These are phyloP conservation scores for Populus nigra DNA, from an alignment of 345 rosid species.

Conservation along the genomic window DNA sequence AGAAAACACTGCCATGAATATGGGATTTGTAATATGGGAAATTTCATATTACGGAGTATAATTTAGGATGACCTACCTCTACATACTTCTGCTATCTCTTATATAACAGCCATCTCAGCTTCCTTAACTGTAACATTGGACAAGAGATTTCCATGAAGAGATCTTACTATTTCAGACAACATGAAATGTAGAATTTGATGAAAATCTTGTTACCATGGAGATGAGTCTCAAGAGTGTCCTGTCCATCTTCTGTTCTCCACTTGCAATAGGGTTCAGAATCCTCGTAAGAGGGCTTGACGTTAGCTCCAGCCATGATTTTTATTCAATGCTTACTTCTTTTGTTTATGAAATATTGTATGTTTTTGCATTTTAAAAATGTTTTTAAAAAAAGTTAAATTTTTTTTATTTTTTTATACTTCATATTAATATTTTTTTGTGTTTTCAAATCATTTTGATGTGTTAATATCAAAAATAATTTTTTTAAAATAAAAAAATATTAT, in stretches of 20 bases:
- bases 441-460: too few species aligned
- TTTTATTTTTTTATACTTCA: too few species aligned
- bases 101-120: neutral
- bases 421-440: too few species aligned
- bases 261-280: conserved; percentile 55
- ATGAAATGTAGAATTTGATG: neutral
- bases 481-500: too few species aligned
- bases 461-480: too few species aligned
- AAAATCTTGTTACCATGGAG: conserved; percentile 34
- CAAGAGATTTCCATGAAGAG: neutral
- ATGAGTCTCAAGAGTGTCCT: conserved; percentile 42
- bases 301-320: conserved; percentile 5
- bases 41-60: neutral
- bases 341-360: neutral
- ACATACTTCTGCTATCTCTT: neutral
- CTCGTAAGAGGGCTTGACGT: conserved; percentile 19
- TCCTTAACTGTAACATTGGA: neutral
- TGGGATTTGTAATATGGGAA: neutral
- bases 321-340: neutral
- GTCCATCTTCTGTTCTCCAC: conserved; percentile 32
- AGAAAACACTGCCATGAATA: neutral
- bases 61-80: neutral
- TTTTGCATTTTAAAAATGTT: too few species aligned
- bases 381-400: too few species aligned
- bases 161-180: neutral